A percentile compares a stretch with the other conserved stretches of the same genome.
phyloP scores from a whole-genome alignment of 768 basidiomycete species.

The Candolleomyces aberdarensis region DNA sequence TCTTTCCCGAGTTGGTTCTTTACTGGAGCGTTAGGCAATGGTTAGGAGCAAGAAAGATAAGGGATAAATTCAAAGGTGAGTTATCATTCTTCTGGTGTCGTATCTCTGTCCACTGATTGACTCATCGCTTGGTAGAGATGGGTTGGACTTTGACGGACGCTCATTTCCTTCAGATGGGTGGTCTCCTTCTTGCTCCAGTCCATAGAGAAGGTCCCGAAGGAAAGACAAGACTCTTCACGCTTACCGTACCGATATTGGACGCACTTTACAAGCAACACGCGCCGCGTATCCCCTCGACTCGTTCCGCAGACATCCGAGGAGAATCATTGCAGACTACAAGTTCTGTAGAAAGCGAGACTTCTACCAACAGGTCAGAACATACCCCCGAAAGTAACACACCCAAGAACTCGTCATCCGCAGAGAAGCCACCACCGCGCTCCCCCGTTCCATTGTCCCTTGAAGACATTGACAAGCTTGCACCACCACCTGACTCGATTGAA shows the following conservation, averaged over 20 bases:
- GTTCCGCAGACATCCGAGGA: neutral
- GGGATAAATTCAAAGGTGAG: slow-evolving; percentile 7
- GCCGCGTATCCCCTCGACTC: neutral
- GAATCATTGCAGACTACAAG: too few species aligned
- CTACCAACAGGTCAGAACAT: too few species aligned
- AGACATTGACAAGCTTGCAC: neutral
- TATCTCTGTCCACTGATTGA: neutral
- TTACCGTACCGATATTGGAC: neutral
- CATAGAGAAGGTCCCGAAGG: neutral
- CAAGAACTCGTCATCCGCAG: neutral
- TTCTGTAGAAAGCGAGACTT: too few species aligned
- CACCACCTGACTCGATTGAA: neutral
- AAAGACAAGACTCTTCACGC: neutral
- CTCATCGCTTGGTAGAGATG: neutral
- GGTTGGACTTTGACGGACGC: slow-evolving; percentile 7
- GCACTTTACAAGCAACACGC: neutral
- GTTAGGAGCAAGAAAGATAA: slow-evolving; percentile 4
- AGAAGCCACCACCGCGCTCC: neutral
- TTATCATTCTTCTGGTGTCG: neutral
- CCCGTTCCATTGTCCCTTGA: neutral
- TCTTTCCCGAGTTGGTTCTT: slow-evolving; percentile 7
- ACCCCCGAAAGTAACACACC: too few species aligned
- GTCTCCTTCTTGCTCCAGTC: neutral
- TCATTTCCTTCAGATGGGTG: slow-evolving; percentile 10
- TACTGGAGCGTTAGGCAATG: slow-evolving; percentile 10